Evolutionary conservation across 2,329 filamentous ascomycete species (phyloP), one percentile per base, ranked within the genome.

Genomic region (Epichloe coenophiala): DNA sequence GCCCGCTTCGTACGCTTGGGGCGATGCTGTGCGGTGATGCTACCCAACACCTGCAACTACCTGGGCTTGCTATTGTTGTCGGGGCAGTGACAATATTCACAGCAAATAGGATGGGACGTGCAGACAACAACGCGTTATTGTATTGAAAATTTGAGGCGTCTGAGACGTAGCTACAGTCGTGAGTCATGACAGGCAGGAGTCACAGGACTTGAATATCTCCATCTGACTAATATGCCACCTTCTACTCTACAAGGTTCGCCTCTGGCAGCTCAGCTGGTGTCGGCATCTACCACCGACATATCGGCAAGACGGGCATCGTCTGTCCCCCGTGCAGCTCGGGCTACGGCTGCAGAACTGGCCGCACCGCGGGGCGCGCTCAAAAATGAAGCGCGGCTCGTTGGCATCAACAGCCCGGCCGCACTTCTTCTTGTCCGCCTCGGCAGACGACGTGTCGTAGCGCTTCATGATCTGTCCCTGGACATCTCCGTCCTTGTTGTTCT

Each of bases 181-280:
- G 13, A 12, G 6, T 37, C 35, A 37, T 37, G 11, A 12, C 11
- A 11, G 5, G 19, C 17, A 23, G 12, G 11, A 19, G 1, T 41
- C 17, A 5, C 23, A 27, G 23, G 23, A 27, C 23, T 27, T 27
- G 23, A 27, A 2, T 2, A 7, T 23, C 17, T 17, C 17, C 17
- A 17, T 17, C 23, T 27, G 23, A 7, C 23, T 17, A 17, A 17
- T 6, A 23, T 42, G 40, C 40, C 15, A 5, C 17, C 6, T 19
- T 8, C 5, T 38, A 5, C n/a, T 47, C 27, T 47, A 40, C 45
- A 47, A 31, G 12, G 21, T 8, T 36, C 36, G 40, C 15, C 17
- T 13, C 50, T 54, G 50, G n/a, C 53, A 54, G 33, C 48, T 54
- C 45, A 54, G 45, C 50, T 53, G 48, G 21, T 49, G 45, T 13